Base-by-base conservation (phyloP, 768 basidiomycete genomes). In the Cystobasidium tubakii region DNA sequence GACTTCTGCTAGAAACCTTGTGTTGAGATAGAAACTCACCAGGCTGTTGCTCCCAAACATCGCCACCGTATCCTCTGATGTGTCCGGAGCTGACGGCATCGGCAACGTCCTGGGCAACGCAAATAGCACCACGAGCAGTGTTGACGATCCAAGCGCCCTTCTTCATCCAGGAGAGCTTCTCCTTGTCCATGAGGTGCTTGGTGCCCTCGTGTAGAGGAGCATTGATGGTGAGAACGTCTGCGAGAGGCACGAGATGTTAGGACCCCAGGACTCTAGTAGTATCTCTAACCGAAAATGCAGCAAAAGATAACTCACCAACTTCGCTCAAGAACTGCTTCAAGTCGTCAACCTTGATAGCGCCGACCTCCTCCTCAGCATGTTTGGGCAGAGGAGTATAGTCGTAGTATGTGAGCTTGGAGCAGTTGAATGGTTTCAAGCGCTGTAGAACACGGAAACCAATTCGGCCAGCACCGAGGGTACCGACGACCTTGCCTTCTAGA, bases 131-230 rank as follows among this genome's bases (percentile, higher is more conserved):
- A 77, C 74, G 66, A 53, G 76, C 77, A 2, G 79, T 79, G 86
- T 95, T 95, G 79, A 95, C 88, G 78, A 94, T 86, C 89, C 89
- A 92, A 19, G 91, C 86, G 62, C 91, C 92, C 81, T 89, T 88
- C 86, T 95, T 95, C 86, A 94, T 89, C 83, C 90, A 89, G 81
- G 86, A 85, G 77, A 94, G 84, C 46, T 91, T 87, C 44, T 92
- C 90, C 46, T 86, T 84, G 83, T 92, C 90, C 79, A 93, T 84
- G 60, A 93, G 86, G 27, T 89, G 89, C 53, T 84, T 84, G 46
- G 92, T 92, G 31, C 87, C 87, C 80, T 92, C 91, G 83, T 93
- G 91, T 34, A 94, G 85, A 43, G 90, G 90, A 81, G 88, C 88
- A 84, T 92, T 92, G 81, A 93, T 86, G n/a, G 90, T 90, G 73